A percentile compares a stretch with the other conserved stretches of the same genome.
Evolutionary conservation across 129 eudicot species (phyloP).

Genomic region (Apium graveolens): DNA sequence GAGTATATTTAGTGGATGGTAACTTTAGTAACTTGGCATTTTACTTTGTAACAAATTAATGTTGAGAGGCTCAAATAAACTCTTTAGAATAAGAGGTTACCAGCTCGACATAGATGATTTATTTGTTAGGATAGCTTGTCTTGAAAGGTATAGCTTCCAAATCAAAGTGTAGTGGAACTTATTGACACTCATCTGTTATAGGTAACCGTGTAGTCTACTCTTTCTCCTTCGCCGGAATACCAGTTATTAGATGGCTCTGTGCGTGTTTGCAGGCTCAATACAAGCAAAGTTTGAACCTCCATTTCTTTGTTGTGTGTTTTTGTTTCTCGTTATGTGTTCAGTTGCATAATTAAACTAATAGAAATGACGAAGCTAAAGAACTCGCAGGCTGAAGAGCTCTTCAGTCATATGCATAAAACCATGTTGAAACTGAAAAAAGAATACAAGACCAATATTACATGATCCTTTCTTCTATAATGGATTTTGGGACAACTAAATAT

Average conservation of each 20-base stretch:
- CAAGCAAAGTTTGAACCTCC: too few species aligned
- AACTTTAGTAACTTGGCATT: neutral
- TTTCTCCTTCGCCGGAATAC: neutral
- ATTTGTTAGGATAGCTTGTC: neutral
- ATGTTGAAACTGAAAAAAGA: too few species aligned
- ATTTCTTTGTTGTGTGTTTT: too few species aligned
- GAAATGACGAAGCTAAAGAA: too few species aligned
- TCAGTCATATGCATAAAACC: neutral
- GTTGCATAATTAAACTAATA: too few species aligned
- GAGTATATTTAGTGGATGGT: neutral
- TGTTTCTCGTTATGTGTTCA: too few species aligned
- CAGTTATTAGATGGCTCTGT: neutral
- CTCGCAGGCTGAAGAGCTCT: neutral
- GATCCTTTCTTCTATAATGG: too few species aligned
- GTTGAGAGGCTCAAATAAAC: neutral
- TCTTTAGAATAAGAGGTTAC: neutral
- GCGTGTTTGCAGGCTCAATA: neutral
- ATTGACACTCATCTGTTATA: too few species aligned
- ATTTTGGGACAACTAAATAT: too few species aligned
- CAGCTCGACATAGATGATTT: neutral
- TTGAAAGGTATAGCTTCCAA: neutral
- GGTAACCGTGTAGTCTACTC: neutral
- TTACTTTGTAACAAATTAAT: neutral
- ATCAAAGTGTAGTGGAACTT: neutral
- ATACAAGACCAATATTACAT: too few species aligned